Evolutionary conservation across 495 filamentous ascomycete species (phyloP), one percentile per base, ranked within the genome.

Genomic region (Cercophora scortea): DNA sequence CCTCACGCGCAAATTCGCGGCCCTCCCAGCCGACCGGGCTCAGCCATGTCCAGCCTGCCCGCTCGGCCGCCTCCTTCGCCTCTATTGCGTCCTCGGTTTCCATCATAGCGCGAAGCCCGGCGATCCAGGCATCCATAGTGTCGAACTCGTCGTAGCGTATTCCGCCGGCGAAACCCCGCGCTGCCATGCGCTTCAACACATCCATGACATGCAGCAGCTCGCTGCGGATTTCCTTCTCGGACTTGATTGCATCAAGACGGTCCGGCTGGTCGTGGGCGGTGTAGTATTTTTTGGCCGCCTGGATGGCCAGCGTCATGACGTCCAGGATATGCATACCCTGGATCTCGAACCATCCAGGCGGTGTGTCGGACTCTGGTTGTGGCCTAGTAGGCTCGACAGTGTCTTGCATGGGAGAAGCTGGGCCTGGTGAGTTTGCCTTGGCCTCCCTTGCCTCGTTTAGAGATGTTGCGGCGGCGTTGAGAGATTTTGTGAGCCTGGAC

Each of bases 261-360:
- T 89, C 83, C 6, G 90, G 88, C 17, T 85, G 73, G 60, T 90
- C 82, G 62, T 96, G 90, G 1, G 86, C 71, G 6, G 90, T 95
- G 69, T 96, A 97, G 71, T 96, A 98, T 42, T 90, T 84, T 64
- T 90, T 95, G 35, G 93, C 93, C 7, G 94, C 91, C 35, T 89
- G 84, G 52, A 98, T 96, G 12, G 91, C 91, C 42, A 96, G 75
- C 4, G 93, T 98, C 68, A 92, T 84, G 44, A 95, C 81, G 61
- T 97, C 93, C 36, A 96, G 73, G 39, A 98, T 79, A 52, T 94
- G 87, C 71, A 96, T 80, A 8, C 93, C 93, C 65, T 96, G 87
- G 6, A 96, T 77, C 62, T 96, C 89, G 61, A 87, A 79, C 79
- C 86, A 93, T 7, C 84, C 86, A 32, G 74, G 65, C 32, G 79